These are phyloP conservation scores for Globisporangium recalcitrans DNA, from an alignment of 352 stramenopile genomes.

Conservation along the genomic window DNA sequence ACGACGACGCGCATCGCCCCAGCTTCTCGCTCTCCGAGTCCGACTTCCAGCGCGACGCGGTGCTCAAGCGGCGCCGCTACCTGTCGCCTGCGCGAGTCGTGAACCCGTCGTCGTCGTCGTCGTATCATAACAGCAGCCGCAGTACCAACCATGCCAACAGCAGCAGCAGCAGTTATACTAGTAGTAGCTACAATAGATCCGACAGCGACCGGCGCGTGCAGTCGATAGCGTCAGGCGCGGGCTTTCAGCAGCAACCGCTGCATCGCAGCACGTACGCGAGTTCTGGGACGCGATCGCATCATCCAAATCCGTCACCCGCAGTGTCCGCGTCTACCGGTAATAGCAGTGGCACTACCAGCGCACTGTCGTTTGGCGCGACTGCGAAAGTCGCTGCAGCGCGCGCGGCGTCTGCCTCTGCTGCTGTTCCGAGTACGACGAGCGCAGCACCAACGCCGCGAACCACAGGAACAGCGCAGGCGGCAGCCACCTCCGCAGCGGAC, in stretches of 20 bases:
- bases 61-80: constrained; percentile 52
- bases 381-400: neutral
- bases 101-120: neutral
- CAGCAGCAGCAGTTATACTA: neutral
- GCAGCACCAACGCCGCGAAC: neutral
- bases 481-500: neutral
- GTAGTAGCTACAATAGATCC: neutral
- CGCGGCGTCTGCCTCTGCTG: neutral
- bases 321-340: neutral
- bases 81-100: constrained; percentile 24
- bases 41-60: constrained; percentile 48
- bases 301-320: neutral
- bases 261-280: neutral
- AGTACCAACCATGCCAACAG: neutral
- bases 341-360: neutral
- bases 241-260: constrained; percentile 3
- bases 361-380: neutral
- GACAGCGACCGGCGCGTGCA: neutral
- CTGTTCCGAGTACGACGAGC: neutral
- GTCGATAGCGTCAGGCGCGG: neutral
- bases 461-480: neutral
- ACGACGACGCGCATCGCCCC: constrained; percentile 1
- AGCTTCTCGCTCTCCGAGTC: constrained; percentile 53
- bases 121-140: neutral
- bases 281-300: neutral